Percentiles rank a stretch among this genome's conserved stretches.
Evolutionary conservation across 2,329 filamentous ascomycete genomes (phyloP).

Genomic region (Apiospora saccharicola): DNA sequence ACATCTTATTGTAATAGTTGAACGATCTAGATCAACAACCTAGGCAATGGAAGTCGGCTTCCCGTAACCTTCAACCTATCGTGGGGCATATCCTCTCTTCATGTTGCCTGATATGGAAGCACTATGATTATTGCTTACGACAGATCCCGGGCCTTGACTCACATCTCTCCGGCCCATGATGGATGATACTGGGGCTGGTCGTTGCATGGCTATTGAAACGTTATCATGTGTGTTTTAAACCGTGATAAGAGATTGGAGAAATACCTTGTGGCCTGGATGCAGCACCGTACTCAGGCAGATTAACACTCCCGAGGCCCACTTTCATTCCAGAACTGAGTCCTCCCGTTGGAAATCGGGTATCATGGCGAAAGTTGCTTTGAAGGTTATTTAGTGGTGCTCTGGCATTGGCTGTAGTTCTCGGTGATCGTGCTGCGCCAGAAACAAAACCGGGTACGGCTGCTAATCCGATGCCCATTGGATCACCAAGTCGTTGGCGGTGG

Average conservation of each 20-base stretch:
- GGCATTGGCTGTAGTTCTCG: conserved; percentile 32
- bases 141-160: conserved; percentile 17
- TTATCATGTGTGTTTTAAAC: not conserved
- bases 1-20: not conserved
- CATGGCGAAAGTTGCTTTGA: conserved; percentile 32
- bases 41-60: not conserved
- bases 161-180: not conserved
- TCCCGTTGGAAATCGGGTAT: conserved; percentile 32
- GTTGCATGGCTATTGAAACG: conserved; percentile 23
- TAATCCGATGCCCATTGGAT: conserved; percentile 36
- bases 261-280: conserved; percentile 37
- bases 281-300: conserved; percentile 29
- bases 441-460: conserved; percentile 43
- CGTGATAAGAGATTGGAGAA: not conserved
- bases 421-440: conserved; percentile 38
- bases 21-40: not conserved
- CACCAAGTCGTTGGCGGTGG: conserved; percentile 42
- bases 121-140: conserved; percentile 16
- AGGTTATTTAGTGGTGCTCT: conserved; percentile 30
- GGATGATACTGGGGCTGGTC: conserved; percentile 22
- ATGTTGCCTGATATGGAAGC: conserved; percentile 25
- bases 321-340: conserved; percentile 43
- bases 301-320: conserved; percentile 34
- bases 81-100: conserved; percentile 24
- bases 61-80: not conserved